Conservation (phyloP, 441 rosid genomes). For the Codiaeum variegatum region DNA sequence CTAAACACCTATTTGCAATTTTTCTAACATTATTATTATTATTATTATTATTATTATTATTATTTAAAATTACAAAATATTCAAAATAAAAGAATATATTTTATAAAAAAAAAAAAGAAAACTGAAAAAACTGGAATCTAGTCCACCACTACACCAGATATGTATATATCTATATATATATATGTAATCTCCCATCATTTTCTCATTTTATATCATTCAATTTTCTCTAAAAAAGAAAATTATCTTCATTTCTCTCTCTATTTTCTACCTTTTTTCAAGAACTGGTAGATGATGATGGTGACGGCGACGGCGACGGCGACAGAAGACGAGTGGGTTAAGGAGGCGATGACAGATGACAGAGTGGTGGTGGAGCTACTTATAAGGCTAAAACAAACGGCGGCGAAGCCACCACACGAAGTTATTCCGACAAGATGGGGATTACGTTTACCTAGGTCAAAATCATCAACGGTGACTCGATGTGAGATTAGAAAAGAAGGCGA, state of each 20-base stretch:
- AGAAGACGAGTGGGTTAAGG: constrained; percentile 71
- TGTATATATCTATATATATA: no score
- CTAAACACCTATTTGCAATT: background rate
- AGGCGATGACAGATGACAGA: constrained; percentile 73
- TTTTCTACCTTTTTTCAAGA: no score
- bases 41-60: background rate
- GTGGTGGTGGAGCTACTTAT: constrained; percentile 73
- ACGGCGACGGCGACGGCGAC: constrained; percentile 24
- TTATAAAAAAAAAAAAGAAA: constrained; percentile 5
- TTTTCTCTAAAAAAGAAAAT: no score
- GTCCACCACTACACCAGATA: constrained; percentile 24
- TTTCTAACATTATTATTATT: background rate
- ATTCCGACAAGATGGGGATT: constrained; percentile 64
- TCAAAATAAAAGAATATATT: background rate
- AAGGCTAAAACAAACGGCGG: constrained; percentile 50
- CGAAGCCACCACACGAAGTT: constrained; percentile 22
- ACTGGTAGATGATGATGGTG: constrained; percentile 22
- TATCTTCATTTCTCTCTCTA: background rate
- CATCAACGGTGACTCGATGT: constrained; percentile 24
- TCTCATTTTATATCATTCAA: background rate
- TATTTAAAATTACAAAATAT: no score
- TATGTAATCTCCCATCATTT: constrained; percentile 4
- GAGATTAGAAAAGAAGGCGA: constrained; percentile 46
- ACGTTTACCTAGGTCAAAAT: constrained; percentile 59
- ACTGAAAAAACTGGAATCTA: constrained; percentile 35